phyloP scores from a whole-genome alignment of 164 flowering plant species.

The Buxus sempervirens region DNA sequence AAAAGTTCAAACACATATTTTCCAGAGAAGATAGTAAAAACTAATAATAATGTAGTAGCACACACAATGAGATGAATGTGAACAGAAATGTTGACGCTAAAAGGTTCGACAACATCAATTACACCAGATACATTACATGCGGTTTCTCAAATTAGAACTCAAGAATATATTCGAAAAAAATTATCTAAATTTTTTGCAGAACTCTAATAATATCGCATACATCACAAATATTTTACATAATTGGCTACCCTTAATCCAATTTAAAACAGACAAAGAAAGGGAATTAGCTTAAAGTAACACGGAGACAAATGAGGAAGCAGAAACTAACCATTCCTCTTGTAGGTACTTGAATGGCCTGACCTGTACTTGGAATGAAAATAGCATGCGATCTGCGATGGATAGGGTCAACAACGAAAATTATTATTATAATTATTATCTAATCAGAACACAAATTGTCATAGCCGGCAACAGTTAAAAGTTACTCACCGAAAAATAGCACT shows the following conservation, averaged over 20 bases:
- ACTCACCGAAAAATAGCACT: slow-evolving; percentile 62
- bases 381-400: slow-evolving; percentile 79
- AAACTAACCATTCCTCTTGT: slow-evolving; percentile 74
- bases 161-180: too few relatives aligned
- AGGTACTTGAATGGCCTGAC: slow-evolving; percentile 61
- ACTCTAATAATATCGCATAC: too few relatives aligned
- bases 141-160: too few relatives aligned
- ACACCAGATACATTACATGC: too few relatives aligned
- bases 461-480: neutral
- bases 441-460: neutral
- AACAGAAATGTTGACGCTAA: too few relatives aligned
- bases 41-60: neutral
- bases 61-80: neutral
- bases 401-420: slow-evolving; percentile 8
- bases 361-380: slow-evolving; percentile 80
- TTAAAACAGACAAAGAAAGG: too few relatives aligned
- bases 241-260: too few relatives aligned
- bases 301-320: neutral
- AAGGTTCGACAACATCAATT: too few relatives aligned
- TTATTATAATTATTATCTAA: neutral
- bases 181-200: too few relatives aligned
- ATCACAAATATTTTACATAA: too few relatives aligned
- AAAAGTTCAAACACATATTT: too few relatives aligned
- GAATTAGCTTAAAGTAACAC: too few relatives aligned
- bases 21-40: neutral